Percentiles rank a stretch among this genome's conserved stretches.
phyloP scores from a whole-genome alignment of 2,329 filamentous ascomycete genomes.

The Aspergillus latus region DNA sequence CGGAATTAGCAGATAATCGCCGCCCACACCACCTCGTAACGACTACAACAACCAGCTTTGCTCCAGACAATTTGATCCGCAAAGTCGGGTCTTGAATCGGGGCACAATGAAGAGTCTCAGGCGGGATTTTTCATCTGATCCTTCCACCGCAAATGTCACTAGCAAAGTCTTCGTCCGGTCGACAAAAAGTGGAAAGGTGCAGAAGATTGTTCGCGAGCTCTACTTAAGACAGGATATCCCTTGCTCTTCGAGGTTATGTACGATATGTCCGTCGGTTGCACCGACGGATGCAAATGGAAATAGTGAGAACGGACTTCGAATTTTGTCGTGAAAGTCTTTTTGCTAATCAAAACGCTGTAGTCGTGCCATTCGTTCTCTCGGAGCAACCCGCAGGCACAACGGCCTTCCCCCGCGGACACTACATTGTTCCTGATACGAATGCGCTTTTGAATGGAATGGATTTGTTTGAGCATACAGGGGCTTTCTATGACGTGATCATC shows the following conservation, averaged over 20 bases:
- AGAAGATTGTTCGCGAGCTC: slow-evolving; percentile 96
- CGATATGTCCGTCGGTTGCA: slow-evolving; percentile 68
- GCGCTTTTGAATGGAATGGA: slow-evolving; percentile 95
- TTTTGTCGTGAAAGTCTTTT: slow-evolving; percentile 1
- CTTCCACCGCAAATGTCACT: slow-evolving; percentile 70
- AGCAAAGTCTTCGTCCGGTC: slow-evolving; percentile 96
- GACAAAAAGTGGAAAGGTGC: slow-evolving; percentile 92
- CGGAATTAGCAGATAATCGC: slow-evolving; percentile 14
- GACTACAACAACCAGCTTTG: slow-evolving; percentile 25
- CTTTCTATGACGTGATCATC: slow-evolving; percentile 95
- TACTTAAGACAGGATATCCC: slow-evolving; percentile 96
- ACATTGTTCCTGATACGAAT: slow-evolving; percentile 94
- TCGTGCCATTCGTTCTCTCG: slow-evolving; percentile 80
- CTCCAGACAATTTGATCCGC: slow-evolving; percentile 5
- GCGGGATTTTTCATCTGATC: slow-evolving; percentile 54
- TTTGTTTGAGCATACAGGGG: slow-evolving; percentile 85
- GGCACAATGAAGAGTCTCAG: slow-evolving; percentile 63
- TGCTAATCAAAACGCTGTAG: slow-evolving; percentile 47
- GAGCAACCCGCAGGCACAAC: slow-evolving; percentile 83
- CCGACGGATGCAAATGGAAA: slow-evolving; percentile 77
- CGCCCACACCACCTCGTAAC: slow-evolving; percentile 17
- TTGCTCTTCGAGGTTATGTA: slow-evolving; percentile 89
- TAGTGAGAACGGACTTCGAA: slow-evolving; percentile 49
- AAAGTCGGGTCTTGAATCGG: slow-evolving; percentile 16
- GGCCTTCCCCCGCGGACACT: slow-evolving; percentile 81